phyloP scores from a whole-genome alignment of 2,329 filamentous ascomycete genomes.

The Thyridium curvatum region DNA sequence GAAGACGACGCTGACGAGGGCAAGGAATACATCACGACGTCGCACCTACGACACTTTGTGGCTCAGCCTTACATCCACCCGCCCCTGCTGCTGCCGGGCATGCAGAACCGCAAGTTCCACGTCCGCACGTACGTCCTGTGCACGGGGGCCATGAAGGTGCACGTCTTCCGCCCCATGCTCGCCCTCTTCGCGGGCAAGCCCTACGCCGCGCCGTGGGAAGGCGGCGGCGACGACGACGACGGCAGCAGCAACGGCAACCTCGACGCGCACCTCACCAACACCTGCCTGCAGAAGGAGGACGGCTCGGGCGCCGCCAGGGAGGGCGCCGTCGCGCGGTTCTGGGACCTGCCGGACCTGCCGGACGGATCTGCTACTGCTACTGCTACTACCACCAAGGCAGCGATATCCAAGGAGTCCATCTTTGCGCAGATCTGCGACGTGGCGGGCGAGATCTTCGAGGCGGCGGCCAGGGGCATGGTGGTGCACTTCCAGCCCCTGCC shows the following conservation, averaged over 20 bases:
- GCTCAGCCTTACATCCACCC: conserved; percentile 92
- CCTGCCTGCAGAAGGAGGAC: conserved; percentile 69
- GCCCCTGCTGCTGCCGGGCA: conserved; percentile 64
- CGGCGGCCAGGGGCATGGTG: conserved; percentile 74
- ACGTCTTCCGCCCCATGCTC: conserved; percentile 86
- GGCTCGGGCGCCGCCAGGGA: conserved; percentile 40
- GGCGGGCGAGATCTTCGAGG: conserved; percentile 77
- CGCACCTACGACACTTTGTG: conserved; percentile 91
- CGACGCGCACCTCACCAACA: conserved; percentile 84
- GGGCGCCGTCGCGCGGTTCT: conserved; percentile 65
- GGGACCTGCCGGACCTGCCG: conserved; percentile 49
- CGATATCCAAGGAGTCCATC: conserved; percentile 43
- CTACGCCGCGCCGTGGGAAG: conserved; percentile 59
- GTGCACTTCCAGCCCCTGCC: conserved; percentile 87
- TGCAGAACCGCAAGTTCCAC: conserved; percentile 80
- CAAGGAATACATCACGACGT: conserved; percentile 64
- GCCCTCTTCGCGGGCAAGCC: conserved; percentile 78
- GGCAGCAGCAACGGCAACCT: conserved; percentile 45
- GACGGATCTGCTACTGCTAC: conserved; percentile 30
- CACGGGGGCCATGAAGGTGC: conserved; percentile 69
- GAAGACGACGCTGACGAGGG: conserved; percentile 24
- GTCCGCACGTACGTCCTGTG: conserved; percentile 88
- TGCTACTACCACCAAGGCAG: background rate
- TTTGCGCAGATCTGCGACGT: conserved; percentile 68
- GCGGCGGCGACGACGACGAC: conserved; percentile 26